phyloP scores from a whole-genome alignment of 768 basidiomycete genomes.

The Dendrothele bispora region DNA sequence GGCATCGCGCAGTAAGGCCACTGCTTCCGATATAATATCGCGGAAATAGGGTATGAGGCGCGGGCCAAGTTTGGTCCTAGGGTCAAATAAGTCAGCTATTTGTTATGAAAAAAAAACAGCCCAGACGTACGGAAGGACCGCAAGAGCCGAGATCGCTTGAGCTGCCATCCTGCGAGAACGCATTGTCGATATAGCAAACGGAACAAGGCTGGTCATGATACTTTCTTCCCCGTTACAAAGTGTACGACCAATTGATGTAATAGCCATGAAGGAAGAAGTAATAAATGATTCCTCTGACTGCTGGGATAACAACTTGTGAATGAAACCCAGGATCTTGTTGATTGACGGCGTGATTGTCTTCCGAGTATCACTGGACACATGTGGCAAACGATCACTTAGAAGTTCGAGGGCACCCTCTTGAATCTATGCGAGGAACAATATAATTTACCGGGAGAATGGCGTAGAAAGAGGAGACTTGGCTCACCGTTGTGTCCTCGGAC shows the following conservation, averaged over 20 bases:
- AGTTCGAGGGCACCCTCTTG: slow-evolving; percentile 70
- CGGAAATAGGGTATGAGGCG: slow-evolving; percentile 86
- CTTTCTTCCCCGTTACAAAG: slow-evolving; percentile 67
- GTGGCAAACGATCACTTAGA: slow-evolving; percentile 62
- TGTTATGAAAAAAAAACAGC: not conserved
- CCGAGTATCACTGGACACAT: slow-evolving; percentile 58
- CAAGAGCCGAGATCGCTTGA: slow-evolving; percentile 53
- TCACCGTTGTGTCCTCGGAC: slow-evolving; percentile 52
- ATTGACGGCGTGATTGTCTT: slow-evolving; percentile 48
- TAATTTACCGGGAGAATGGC: slow-evolving; percentile 4
- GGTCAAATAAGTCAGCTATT: slow-evolving; percentile 9
- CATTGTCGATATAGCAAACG: slow-evolving; percentile 37
- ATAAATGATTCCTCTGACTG: slow-evolving; percentile 40
- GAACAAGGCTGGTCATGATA: slow-evolving; percentile 57
- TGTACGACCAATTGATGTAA: slow-evolving; percentile 60
- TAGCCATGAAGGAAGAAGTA: slow-evolving; percentile 53
- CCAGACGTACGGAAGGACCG: slow-evolving; percentile 62
- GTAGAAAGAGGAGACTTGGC: slow-evolving; percentile 18
- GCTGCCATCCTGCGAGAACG: slow-evolving; percentile 35
- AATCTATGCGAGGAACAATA: slow-evolving; percentile 44
- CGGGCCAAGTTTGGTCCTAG: slow-evolving; percentile 76
- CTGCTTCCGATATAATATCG: slow-evolving; percentile 61
- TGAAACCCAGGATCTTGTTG: slow-evolving; percentile 48
- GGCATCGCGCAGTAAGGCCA: slow-evolving; percentile 44
- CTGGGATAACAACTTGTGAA: slow-evolving; percentile 47